A percentile compares a stretch with the other conserved stretches of the same genome.
These are phyloP conservation scores for Macaranga tanarius DNA, from an alignment of 441 rosid genomes.

Conservation along the genomic window DNA sequence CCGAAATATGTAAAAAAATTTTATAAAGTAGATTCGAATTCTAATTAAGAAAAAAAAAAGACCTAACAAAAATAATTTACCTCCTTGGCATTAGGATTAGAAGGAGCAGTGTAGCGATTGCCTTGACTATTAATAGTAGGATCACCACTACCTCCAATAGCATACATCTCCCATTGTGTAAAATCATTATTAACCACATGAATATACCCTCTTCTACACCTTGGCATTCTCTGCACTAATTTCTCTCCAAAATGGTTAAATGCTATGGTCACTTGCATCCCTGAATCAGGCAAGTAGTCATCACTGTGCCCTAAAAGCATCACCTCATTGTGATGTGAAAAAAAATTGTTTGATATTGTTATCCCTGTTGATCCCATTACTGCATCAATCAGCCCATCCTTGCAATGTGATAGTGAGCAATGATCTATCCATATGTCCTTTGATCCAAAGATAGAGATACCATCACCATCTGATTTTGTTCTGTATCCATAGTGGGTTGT, in stretches of 20 bases:
- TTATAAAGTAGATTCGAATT: too few relatives aligned
- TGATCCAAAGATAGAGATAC: conserved; percentile 84
- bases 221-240: conserved; percentile 83
- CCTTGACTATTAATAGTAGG: conserved; percentile 96
- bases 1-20: not conserved
- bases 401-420: conserved; percentile 82
- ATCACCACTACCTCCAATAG: conserved; percentile 89
- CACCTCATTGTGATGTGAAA: conserved; percentile 92
- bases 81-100: conserved; percentile 74
- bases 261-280: conserved; percentile 93
- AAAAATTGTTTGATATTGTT: conserved; percentile 82
- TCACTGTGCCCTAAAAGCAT: conserved; percentile 94
- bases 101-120: conserved; percentile 84
- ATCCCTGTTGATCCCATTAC: conserved; percentile 90
- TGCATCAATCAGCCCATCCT: conserved; percentile 83
- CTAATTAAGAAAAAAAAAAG: not conserved
- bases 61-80: conserved; percentile 30
- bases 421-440: conserved; percentile 93
- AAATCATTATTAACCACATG: conserved; percentile 96
- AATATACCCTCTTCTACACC: conserved; percentile 84
- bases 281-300: conserved; percentile 68
- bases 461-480: conserved; percentile 83
- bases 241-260: conserved; percentile 88
- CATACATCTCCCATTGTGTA: conserved; percentile 96
- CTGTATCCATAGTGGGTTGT: conserved; percentile 80